phyloP scores from a whole-genome alignment of 2,329 filamentous ascomycete genomes.

The Penicillium glabrum region DNA sequence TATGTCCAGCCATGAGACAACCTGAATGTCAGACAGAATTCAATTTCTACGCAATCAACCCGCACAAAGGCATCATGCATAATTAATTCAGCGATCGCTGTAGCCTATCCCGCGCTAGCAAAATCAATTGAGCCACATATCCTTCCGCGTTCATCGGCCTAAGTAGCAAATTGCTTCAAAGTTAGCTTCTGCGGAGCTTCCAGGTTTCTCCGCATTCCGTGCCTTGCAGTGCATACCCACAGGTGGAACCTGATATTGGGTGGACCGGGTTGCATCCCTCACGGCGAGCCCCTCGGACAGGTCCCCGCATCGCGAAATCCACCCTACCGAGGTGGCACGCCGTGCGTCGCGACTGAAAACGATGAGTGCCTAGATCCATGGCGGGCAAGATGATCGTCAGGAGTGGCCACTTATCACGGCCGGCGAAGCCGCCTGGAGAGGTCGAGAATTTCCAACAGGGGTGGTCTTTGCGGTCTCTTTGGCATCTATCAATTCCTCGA shows the following conservation, averaged over 20 bases:
- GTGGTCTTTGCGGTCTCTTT: slow-evolving; percentile 15
- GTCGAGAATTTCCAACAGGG: slow-evolving; percentile 14
- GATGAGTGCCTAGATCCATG: slow-evolving; percentile 21
- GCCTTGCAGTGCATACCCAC: slow-evolving; percentile 18
- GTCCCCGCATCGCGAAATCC: slow-evolving; percentile 15
- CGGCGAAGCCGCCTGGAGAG: slow-evolving; percentile 14
- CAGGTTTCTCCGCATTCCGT: slow-evolving; percentile 14
- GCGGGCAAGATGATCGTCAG: slow-evolving; percentile 20
- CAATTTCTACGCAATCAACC: neutral
- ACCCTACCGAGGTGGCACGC: slow-evolving; percentile 19
- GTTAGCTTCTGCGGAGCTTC: slow-evolving; percentile 1
- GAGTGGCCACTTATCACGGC: slow-evolving; percentile 23
- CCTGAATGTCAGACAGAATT: neutral
- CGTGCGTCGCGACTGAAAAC: slow-evolving; percentile 22
- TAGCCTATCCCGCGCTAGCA: neutral
- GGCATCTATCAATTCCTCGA: slow-evolving; percentile 18
- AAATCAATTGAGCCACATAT: slow-evolving; percentile 1
- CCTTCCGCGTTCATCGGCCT: slow-evolving; percentile 10
- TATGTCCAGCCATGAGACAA: neutral
- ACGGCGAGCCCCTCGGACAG: slow-evolving; percentile 15
- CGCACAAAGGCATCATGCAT: neutral
- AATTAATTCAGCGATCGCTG: neutral
- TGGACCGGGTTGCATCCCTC: slow-evolving; percentile 21
- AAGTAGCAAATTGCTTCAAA: neutral
- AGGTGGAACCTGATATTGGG: slow-evolving; percentile 11